Conservation (phyloP, 2,329 filamentous ascomycete species). For the Trichoderma sp. region DNA sequence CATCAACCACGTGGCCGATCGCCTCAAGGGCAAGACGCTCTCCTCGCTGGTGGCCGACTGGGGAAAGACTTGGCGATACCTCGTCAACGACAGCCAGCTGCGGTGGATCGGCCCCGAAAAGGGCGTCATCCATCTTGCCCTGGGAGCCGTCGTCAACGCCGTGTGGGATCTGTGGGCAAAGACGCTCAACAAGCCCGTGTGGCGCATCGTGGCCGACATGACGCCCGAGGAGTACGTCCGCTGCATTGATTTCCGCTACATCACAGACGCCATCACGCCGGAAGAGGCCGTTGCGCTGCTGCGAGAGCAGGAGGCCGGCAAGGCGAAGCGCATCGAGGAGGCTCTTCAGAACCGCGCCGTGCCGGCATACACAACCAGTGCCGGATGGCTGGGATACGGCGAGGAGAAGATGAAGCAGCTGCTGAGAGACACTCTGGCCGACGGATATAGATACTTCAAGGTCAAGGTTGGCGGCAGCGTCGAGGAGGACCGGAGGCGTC, state of each 20-base stretch:
- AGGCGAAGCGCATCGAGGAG: conserved; percentile 68
- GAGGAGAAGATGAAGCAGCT: conserved; percentile 81
- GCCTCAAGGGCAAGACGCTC: conserved; percentile 71
- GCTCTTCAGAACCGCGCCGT: conserved; percentile 72
- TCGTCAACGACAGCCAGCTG: conserved; percentile 86
- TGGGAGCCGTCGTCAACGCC: conserved; percentile 85
- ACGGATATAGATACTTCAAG: conserved; percentile 85
- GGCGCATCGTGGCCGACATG: conserved; percentile 88
- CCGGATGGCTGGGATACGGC: conserved; percentile 87
- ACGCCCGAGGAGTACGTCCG: conserved; percentile 78
- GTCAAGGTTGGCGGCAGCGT: conserved; percentile 78
- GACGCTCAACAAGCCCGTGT: conserved; percentile 79
- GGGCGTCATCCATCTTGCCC: conserved; percentile 87
- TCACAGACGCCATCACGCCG: conserved; percentile 86
- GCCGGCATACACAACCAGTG: conserved; percentile 85
- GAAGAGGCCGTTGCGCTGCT: conserved; percentile 76
- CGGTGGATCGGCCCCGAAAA: conserved; percentile 95
- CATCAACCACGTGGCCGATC: conserved; percentile 73
- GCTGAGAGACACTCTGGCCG: conserved; percentile 67
- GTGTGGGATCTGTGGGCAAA: conserved; percentile 97
- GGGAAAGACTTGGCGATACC: conserved; percentile 85
- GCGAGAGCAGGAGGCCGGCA: conserved; percentile 61
- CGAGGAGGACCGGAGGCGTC: conserved; percentile 66
- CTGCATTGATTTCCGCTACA: conserved; percentile 93
- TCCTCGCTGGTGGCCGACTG: conserved; percentile 74